A percentile compares a stretch with the other conserved stretches of the same genome.
phyloP scores from a whole-genome alignment of 306 rosid genomes.

The Comarum palustre region DNA sequence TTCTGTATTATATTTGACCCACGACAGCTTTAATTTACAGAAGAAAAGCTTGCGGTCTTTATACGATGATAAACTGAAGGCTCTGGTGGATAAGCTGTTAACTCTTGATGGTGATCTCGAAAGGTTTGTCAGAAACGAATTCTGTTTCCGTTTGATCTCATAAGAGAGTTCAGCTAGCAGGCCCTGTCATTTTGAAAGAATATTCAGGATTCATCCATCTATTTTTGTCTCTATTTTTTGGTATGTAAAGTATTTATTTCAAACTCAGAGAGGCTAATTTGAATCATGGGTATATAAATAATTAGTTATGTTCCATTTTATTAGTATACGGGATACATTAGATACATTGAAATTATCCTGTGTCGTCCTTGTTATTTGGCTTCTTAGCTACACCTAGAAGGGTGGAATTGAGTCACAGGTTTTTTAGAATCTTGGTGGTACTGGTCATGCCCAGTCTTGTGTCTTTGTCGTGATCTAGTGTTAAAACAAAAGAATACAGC shows the following conservation, averaged over 20 bases:
- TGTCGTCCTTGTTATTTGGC: not conserved
- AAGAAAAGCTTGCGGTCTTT: conserved; percentile 65
- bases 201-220: not conserved
- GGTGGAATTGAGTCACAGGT: not conserved
- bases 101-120: conserved; percentile 55
- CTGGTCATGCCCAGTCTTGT: not conserved
- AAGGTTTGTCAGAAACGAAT: conserved; percentile 47
- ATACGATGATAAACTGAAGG: conserved; percentile 70
- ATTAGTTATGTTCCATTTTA: not conserved
- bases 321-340: not conserved
- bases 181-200: not conserved
- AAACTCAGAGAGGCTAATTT: not conserved
- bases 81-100: conserved; percentile 64
- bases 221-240: not conserved
- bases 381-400: not conserved
- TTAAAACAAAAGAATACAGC: conserved; percentile 1
- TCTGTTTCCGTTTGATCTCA: not conserved
- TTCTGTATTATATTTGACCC: conserved; percentile 26
- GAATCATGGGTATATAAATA: not conserved
- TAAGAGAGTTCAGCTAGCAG: not conserved
- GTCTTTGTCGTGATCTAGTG: not conserved
- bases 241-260: not conserved
- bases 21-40: conserved; percentile 48
- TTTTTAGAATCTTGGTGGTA: not conserved
- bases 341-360: not conserved